A percentile compares a stretch with the other conserved stretches of the same genome.
These are phyloP conservation scores for Mortierella sp. DNA, from an alignment of 371 early-diverging fungal species.

Conservation along the genomic window DNA sequence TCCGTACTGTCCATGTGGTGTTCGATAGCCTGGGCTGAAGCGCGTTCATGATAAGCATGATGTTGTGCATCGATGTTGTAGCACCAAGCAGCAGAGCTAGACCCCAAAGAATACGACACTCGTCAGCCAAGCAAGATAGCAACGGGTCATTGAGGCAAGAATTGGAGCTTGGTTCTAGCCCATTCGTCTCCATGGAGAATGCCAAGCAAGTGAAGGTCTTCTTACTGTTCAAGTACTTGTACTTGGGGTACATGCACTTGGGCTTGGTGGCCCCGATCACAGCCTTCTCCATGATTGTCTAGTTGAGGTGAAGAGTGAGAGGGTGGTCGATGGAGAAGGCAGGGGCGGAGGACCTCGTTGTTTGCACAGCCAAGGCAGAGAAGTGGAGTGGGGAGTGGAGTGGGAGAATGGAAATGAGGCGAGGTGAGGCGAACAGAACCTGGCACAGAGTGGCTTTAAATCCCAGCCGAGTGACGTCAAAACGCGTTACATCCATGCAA, in stretches of 20 bases:
- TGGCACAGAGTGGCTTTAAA: neutral
- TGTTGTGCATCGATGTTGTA: conserved; percentile 65
- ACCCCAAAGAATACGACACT: neutral
- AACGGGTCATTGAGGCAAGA: too few relatives aligned
- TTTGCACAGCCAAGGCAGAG: neutral
- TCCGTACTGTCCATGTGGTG: conserved; percentile 36
- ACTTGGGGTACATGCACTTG: conserved; percentile 82
- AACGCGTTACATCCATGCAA: too few relatives aligned
- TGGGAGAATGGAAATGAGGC: too few relatives aligned
- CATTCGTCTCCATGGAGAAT: too few relatives aligned
- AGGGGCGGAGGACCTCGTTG: neutral
- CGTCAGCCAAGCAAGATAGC: neutral
- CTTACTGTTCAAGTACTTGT: conserved; percentile 87
- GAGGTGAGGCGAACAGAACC: too few relatives aligned
- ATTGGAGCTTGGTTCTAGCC: too few relatives aligned
- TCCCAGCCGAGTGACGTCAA: neutral
- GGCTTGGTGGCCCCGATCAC: conserved; percentile 82
- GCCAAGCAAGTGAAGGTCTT: neutral
- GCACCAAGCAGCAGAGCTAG: conserved; percentile 58
- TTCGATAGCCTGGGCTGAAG: conserved; percentile 28
- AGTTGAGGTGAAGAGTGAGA: neutral
- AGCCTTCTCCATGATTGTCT: conserved; percentile 74
- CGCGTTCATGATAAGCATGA: conserved; percentile 52
- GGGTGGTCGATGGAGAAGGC: neutral
- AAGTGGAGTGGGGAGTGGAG: neutral